Evolutionary conservation across 208 protist species (phyloP).

Genomic region (Leishmania lainsoni): DNA sequence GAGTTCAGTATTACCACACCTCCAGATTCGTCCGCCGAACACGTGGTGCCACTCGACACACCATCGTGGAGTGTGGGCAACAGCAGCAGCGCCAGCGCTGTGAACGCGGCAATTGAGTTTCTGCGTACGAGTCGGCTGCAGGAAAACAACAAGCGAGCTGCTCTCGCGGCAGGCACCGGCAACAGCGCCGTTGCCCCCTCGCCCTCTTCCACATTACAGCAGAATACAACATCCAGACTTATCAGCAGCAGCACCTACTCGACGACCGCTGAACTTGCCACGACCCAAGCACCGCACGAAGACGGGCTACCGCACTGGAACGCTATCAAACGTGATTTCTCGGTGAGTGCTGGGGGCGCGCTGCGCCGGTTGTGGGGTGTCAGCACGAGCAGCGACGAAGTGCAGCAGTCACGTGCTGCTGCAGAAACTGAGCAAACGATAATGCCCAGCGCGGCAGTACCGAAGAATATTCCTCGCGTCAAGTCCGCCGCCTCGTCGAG

Average conservation of each 20-base stretch:
- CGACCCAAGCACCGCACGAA: neutral
- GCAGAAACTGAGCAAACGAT: neutral
- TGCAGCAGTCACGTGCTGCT: neutral
- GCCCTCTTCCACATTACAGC: neutral
- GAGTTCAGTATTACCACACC: neutral
- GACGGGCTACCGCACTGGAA: neutral
- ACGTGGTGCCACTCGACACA: neutral
- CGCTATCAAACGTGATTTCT: neutral
- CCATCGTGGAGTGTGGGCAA: neutral
- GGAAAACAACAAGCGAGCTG: constrained; percentile 13
- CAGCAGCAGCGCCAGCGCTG: constrained; percentile 22
- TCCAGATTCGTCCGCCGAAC: neutral
- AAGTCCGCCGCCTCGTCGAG: neutral
- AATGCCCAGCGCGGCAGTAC: neutral
- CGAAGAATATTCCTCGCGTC: neutral
- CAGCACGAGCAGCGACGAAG: neutral
- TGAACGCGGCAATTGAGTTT: constrained; percentile 36
- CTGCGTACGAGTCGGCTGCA: constrained; percentile 23
- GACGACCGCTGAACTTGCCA: neutral
- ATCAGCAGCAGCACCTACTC: neutral
- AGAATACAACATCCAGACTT: neutral
- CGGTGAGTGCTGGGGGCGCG: neutral
- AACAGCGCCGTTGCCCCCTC: neutral
- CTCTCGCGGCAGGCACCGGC: neutral
- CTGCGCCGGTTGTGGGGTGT: neutral